Base-by-base conservation (phyloP, 2,329 filamentous ascomycete genomes). In the Teratosphaeria epicoccoides region DNA sequence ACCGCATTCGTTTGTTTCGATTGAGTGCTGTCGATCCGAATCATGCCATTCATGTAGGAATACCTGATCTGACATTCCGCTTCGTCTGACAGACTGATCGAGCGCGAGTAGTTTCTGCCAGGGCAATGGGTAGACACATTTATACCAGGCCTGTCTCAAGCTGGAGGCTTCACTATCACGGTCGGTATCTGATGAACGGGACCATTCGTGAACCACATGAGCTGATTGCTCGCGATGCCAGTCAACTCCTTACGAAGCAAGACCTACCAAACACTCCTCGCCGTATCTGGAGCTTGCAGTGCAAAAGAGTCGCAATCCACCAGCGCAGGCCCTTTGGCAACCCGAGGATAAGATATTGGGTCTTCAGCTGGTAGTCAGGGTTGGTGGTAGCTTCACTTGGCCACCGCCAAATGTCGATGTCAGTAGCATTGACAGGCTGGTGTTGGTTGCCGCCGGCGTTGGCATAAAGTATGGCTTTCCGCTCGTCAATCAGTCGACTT, bases 61-160 rank as follows among this genome's bases (percentile, higher is more conserved):
- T 24, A 9, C 17, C 9, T 6, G 33, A n/a, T 37, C 22, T 24
- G 17, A 14, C 17, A 17, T 25, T 23, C 22, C 10, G 17, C 28
- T 26, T 22, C 24, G 20, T 4, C 14, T 24, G 11, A 47, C 22
- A 24, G 45, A 17, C 54, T 55, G 61, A 57, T 57, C 60, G 50
- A 63, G 6, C 29, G 52, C 55, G 62, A 53, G 64, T 70, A 43
- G 76, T 94, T 93, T 69, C 75, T 82, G 5, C 81, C 89, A 4
- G 89, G 89, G 50, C 89, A 95, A 74, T 95, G 88, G 87, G 77
- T 95, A 51, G 89, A 95, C 66, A 83, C 88, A 6, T 84, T 85
- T 66, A 78, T 88, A 49, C 88, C 89, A 1, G 74, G 73, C 33
- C 71, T 87, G 44, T 62, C 76, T 43, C 82, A 84, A 65, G 83